Evolutionary conservation across 306 rosid genomes (phyloP), one percentile per base, ranked within the genome.

Genomic region (Dicorynia guianensis): DNA sequence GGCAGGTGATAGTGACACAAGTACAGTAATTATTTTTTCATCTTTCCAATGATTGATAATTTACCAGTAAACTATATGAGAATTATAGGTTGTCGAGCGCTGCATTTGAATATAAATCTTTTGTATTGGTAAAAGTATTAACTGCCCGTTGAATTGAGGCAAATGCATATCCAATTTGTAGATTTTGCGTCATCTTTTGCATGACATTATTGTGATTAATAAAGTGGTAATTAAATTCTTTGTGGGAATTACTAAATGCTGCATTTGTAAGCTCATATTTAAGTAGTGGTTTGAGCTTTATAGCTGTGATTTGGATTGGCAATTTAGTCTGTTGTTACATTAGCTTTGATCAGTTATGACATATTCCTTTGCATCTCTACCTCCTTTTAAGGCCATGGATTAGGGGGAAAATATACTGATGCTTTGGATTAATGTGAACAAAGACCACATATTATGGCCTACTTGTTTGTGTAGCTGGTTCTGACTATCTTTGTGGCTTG

Each of bases 1-100:
- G 58, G 79, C 60, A 50, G 38, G 77, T 63, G 77, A 57, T 57
- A 70, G 43, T 58, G 30, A 71, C 20, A 30, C n/a, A 55, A 71
- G n/a, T 0, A 56, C 3, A 4, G 0, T 14, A 13, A 20, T 19
- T 25, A 10, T 3, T 36, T 54, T 38, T 38, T 17, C 36, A 69
- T 38, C 34, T 9, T 18, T 12, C 49, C 7, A 52, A 15, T 17
- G 11, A 36, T 34, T 15, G 60, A 13, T 46, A 19, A 5, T 67
- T 17, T 69, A 13, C 7, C 50, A 69, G 25, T 54, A 38, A 69
- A 36, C n/a, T 64, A 42, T 17, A 40, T 35, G 61, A 11, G 35
- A 8, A 48, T 20, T 33, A n/a, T 15, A 36, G 61, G 35, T 8
- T 33, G 13, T n/a, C 11, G 15, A 15, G 11, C 4, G 46, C 49